Evolutionary conservation across 306 rosid species (phyloP).

Genomic region (Acacia acuminata): DNA sequence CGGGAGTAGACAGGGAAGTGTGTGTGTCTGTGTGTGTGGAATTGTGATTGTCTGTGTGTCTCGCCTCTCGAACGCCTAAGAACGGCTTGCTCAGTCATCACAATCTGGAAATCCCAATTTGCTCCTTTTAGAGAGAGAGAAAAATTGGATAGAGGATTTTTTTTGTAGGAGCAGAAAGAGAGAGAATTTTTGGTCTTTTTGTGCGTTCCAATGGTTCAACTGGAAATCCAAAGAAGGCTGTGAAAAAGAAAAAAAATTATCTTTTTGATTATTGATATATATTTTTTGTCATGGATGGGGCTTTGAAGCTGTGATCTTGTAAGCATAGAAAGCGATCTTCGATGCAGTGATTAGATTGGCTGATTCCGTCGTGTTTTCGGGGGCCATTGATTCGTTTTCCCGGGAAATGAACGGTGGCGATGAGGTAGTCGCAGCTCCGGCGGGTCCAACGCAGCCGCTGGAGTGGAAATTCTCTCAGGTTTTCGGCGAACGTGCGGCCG

Average conservation of each 20-base stretch:
- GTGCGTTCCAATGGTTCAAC: slow-evolving; percentile 74
- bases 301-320: slow-evolving; percentile 64
- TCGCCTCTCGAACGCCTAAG: slow-evolving; percentile 36
- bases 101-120: slow-evolving; percentile 47
- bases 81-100: slow-evolving; percentile 50
- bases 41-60: slow-evolving; percentile 10
- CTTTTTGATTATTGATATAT: background rate
- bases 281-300: slow-evolving; percentile 41
- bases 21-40: background rate
- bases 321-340: slow-evolving; percentile 76
- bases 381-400: slow-evolving; percentile 47
- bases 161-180: slow-evolving; percentile 37
- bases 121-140: slow-evolving; percentile 73
- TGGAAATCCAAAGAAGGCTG: slow-evolving; percentile 53
- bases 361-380: slow-evolving; percentile 40
- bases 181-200: slow-evolving; percentile 42
- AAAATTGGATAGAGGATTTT: slow-evolving; percentile 22
- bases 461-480: slow-evolving; percentile 99
- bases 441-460: slow-evolving; percentile 64
- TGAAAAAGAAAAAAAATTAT: slow-evolving; percentile 32
- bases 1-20: slow-evolving; percentile 23
- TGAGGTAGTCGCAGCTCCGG: slow-evolving; percentile 88
- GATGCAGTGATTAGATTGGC: slow-evolving; percentile 68
- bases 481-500: slow-evolving; percentile 96
- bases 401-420: slow-evolving; percentile 87